Evolutionary conservation across 2,329 filamentous ascomycete genomes (phyloP).

Genomic region (Talaromyces amestolkiae): DNA sequence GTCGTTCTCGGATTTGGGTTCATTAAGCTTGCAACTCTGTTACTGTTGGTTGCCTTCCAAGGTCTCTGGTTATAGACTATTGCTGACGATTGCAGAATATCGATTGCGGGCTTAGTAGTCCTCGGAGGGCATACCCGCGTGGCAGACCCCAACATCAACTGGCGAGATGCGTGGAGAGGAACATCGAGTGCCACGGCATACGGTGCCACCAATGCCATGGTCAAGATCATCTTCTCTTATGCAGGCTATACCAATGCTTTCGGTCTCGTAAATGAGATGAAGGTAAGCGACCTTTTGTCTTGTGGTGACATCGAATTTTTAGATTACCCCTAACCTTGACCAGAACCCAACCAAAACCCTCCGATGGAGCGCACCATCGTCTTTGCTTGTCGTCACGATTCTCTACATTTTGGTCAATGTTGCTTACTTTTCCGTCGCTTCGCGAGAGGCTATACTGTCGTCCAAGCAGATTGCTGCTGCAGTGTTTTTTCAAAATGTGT

Average conservation of each 20-base stretch:
- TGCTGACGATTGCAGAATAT: conserved; percentile 40
- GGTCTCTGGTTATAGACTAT: not conserved
- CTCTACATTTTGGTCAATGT: conserved; percentile 61
- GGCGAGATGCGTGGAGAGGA: conserved; percentile 55
- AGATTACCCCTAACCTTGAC: not conserved
- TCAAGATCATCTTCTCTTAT: conserved; percentile 61
- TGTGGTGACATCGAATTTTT: too few relatives aligned
- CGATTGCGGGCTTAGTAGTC: conserved; percentile 61
- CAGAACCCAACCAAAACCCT: conserved; percentile 58
- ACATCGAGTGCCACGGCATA: conserved; percentile 44
- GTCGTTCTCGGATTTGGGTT: conserved; percentile 57
- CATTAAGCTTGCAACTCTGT: conserved; percentile 60
- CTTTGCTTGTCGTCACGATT: conserved; percentile 52
- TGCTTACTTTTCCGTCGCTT: conserved; percentile 59
- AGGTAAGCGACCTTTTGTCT: conserved; percentile 29
- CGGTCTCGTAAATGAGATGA: conserved; percentile 62
- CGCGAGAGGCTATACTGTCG: conserved; percentile 53
- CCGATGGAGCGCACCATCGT: conserved; percentile 50
- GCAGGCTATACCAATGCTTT: conserved; percentile 60
- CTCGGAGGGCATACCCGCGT: conserved; percentile 56
- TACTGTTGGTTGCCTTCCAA: conserved; percentile 47
- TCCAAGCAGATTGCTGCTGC: conserved; percentile 57
- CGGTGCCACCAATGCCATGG: conserved; percentile 56
- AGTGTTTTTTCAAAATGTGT: conserved; percentile 60
- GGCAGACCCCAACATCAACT: conserved; percentile 54